Evolutionary conservation across 768 basidiomycete genomes (phyloP), one percentile per base, ranked within the genome.

Genomic region (Collybiopsis confluens): DNA sequence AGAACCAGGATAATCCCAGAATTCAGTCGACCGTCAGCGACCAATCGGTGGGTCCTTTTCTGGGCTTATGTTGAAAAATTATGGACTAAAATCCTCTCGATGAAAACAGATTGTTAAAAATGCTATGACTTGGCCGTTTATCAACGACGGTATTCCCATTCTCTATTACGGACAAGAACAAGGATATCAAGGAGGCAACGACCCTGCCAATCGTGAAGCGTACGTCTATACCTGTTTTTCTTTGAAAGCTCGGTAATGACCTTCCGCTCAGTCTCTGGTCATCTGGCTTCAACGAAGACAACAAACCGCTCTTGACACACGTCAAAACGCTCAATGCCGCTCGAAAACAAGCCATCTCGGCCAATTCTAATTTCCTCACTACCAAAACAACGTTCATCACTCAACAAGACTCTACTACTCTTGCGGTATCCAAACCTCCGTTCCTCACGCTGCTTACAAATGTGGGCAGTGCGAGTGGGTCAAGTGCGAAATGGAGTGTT

Each of bases 121-220:
- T 62, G 82, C 82, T 21, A 78, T 87, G 74, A 68, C 76, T 23
- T 85, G 82, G 69, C 75, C 73, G 46, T 87, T 86, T 64, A 76
- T 83, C 70, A 74, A 78, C 41, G 86, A 88, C 55, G 83, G 85
- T 18, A 82, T 86, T 58, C 86, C 86, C 2, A 82, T 87, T 54
- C 65, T 85, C 36, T 88, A 88, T 63, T 85, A 85, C 55, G 85
- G 85, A 8, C 85, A 86, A 62, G 87, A 87, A 63, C 86, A 87
- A 66, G 71, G 76, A n/a, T 80, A 82, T 59, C 63, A 65, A 44
- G 86, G 86, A 20, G 72, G 68, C 51, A 68, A 59, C 3, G 83
- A 85, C 59, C 86, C 85, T 40, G 68, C 71, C 55, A 88, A 88
- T 63, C 83, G 86, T 43, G 86, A 83, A 60, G 80, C 86, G 52